Conservation (phyloP, 352 stramenopile genomes). For the Phytophthora pistaciae region DNA sequence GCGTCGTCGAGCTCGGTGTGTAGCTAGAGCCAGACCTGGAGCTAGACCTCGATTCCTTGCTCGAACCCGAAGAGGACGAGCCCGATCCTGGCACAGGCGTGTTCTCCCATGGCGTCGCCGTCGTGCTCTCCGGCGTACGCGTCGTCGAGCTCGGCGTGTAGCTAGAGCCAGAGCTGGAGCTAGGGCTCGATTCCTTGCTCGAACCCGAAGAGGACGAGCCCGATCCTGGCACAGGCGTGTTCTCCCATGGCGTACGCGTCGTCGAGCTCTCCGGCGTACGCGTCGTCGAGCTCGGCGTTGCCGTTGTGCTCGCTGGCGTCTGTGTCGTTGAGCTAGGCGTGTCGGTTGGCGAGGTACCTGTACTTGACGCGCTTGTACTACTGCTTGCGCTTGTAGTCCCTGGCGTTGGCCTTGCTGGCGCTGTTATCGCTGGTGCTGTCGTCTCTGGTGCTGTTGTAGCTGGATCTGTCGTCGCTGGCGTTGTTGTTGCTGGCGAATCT, state of each 20-base stretch:
- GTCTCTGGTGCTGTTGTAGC: background rate
- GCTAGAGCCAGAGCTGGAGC: too few relatives aligned
- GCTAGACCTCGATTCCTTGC: background rate
- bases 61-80: too few relatives aligned
- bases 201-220: too few relatives aligned
- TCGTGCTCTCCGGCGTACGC: background rate
- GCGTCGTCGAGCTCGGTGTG: slow-evolving; percentile 9
- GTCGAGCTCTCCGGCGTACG: background rate
- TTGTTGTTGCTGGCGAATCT: background rate
- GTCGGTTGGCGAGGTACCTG: background rate
- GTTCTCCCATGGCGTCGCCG: background rate
- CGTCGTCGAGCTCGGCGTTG: slow-evolving; percentile 4
- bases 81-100: too few relatives aligned
- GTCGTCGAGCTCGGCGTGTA: slow-evolving; percentile 8
- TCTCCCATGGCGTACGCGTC: slow-evolving; percentile 1
- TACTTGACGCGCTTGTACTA: slow-evolving; percentile 5
- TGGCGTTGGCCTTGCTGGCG: background rate
- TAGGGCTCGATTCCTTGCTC: background rate
- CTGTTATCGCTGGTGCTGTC: background rate
- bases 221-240: background rate
- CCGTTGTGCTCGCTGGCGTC: background rate
- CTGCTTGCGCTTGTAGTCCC: slow-evolving; percentile 8
- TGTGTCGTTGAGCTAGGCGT: background rate
- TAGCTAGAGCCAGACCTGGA: background rate
- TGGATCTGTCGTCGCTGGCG: slow-evolving; percentile 9